phyloP scores from a whole-genome alignment of 2,329 filamentous ascomycete species.

The Pseudogymnoascus sp. region DNA sequence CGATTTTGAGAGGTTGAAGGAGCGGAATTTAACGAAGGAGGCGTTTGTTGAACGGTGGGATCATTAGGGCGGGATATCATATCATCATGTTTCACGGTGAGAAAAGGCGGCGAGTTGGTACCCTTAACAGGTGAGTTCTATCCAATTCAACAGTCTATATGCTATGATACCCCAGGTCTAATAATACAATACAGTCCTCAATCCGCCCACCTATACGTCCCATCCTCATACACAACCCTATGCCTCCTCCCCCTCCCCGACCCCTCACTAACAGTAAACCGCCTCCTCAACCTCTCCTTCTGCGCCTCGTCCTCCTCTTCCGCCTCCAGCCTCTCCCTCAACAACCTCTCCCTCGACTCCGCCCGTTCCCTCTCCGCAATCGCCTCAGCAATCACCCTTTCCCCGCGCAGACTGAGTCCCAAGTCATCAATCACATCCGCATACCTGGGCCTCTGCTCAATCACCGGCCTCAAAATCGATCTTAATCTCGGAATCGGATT shows the following conservation, averaged over 20 bases:
- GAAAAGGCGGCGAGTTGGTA: no score
- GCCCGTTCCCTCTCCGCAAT: neutral
- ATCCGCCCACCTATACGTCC: constrained; percentile 25
- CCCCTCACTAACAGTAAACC: constrained; percentile 19
- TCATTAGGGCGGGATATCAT: neutral
- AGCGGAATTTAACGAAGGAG: constrained; percentile 41
- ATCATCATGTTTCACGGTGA: neutral
- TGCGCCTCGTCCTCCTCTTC: constrained; percentile 19
- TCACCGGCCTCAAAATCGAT: constrained; percentile 17
- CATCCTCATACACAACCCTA: constrained; percentile 26
- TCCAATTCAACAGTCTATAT: neutral
- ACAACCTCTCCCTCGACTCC: constrained; percentile 13
- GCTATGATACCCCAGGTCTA: neutral
- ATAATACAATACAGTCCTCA: neutral
- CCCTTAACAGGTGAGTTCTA: neutral
- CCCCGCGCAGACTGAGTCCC: constrained; percentile 13
- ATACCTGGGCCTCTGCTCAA: constrained; percentile 18
- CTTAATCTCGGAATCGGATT: constrained; percentile 16
- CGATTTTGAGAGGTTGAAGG: constrained; percentile 30
- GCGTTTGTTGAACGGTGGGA: constrained; percentile 42
- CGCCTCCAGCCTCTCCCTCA: constrained; percentile 11
- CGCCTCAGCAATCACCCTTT: constrained; percentile 14
- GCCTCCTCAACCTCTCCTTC: constrained; percentile 21
- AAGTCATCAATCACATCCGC: constrained; percentile 18
- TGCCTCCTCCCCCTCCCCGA: constrained; percentile 20